phyloP scores from a whole-genome alignment of 805 yeast species.

The Gaillardinia entomophila region DNA sequence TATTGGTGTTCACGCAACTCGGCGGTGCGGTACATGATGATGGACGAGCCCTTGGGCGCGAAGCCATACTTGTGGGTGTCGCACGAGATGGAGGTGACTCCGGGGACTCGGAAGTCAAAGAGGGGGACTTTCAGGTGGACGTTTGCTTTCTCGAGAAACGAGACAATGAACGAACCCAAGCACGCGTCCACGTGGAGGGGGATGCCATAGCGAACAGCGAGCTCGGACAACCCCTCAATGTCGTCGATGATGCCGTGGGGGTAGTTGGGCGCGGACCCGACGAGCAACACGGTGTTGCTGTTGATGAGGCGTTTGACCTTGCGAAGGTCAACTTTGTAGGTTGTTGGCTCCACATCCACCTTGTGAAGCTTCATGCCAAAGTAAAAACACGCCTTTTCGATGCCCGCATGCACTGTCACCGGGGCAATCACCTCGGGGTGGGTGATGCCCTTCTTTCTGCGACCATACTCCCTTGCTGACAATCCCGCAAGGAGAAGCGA shows the following conservation, averaged over 20 bases:
- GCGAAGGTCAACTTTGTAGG: slow-evolving; percentile 60
- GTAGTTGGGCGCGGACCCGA: slow-evolving; percentile 94
- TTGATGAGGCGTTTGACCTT: slow-evolving; percentile 65
- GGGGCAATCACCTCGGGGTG: slow-evolving; percentile 90
- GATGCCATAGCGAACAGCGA: slow-evolving; percentile 62
- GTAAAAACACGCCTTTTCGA: slow-evolving; percentile 87
- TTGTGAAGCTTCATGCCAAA: slow-evolving; percentile 81
- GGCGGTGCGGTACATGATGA: slow-evolving; percentile 77
- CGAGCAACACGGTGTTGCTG: slow-evolving; percentile 72
- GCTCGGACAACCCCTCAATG: slow-evolving; percentile 60
- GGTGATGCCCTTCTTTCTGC: slow-evolving; percentile 46
- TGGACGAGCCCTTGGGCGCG: slow-evolving; percentile 95
- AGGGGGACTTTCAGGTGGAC: slow-evolving; percentile 44
- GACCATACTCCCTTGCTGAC: slow-evolving; percentile 79
- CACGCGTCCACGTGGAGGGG: slow-evolving; percentile 97
- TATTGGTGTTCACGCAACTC: slow-evolving; percentile 76
- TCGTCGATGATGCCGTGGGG: slow-evolving; percentile 97
- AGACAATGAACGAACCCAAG: slow-evolving; percentile 84
- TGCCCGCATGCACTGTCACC: slow-evolving; percentile 86
- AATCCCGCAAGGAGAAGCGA: slow-evolving; percentile 81
- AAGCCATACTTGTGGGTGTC: slow-evolving; percentile 99
- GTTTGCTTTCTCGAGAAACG: slow-evolving; percentile 61
- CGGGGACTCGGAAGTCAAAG: slow-evolving; percentile 83
- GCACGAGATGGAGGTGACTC: slow-evolving; percentile 96
- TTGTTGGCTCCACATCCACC: slow-evolving; percentile 65